Conservation (phyloP, 768 basidiomycete species). For the Suillus tomentosus region DNA sequence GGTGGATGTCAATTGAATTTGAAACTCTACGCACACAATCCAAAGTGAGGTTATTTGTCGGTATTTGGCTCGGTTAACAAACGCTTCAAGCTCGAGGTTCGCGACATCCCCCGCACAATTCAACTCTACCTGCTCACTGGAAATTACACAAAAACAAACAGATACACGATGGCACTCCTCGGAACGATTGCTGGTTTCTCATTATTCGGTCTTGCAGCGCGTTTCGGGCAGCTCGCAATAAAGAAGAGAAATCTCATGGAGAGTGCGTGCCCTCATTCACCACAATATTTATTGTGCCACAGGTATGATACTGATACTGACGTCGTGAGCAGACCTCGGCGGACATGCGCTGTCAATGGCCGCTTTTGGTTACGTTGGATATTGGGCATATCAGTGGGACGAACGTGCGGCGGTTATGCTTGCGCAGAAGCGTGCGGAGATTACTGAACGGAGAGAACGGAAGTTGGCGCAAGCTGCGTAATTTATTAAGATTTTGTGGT, state of each 20-base stretch:
- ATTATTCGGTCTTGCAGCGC: conserved; percentile 76
- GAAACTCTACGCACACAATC: too few species aligned
- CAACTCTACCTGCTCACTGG: neutral
- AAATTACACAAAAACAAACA: conserved; percentile 2
- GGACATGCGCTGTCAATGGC: conserved; percentile 72
- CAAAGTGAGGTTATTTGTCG: neutral
- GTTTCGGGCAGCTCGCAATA: conserved; percentile 87
- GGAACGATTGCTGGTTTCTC: conserved; percentile 78
- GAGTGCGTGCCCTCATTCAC: conserved; percentile 54
- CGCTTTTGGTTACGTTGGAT: conserved; percentile 72
- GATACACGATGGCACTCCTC: conserved; percentile 57
- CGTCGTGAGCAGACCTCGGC: conserved; percentile 56
- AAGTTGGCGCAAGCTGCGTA: conserved; percentile 35
- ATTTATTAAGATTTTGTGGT: conserved; percentile 15
- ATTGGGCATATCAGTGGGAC: conserved; percentile 74
- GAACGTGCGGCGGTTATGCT: conserved; percentile 60
- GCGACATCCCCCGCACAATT: conserved; percentile 1
- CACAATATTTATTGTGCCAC: neutral
- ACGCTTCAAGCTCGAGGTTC: neutral
- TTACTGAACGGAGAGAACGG: conserved; percentile 52
- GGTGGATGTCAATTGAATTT: too few species aligned
- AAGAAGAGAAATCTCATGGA: conserved; percentile 77
- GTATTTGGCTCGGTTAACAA: neutral
- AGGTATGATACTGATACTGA: neutral
- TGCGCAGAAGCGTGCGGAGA: conserved; percentile 61